Evolutionary conservation across 495 filamentous ascomycete genomes (phyloP), one percentile per base, ranked within the genome.

Genomic region (Beverwykella pulmonaria): DNA sequence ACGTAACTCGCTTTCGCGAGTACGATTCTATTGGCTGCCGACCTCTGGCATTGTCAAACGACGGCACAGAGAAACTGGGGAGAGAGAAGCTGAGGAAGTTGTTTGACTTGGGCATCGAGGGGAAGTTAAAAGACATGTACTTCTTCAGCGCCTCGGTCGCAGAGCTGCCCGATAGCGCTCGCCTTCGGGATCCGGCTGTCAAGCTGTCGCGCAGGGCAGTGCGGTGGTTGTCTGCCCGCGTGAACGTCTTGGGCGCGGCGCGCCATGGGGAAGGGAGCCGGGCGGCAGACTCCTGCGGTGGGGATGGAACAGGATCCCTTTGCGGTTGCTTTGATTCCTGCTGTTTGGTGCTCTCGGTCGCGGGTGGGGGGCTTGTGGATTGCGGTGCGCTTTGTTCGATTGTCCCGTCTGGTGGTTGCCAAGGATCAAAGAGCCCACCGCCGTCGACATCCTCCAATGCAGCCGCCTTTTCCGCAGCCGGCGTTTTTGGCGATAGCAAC

Each of bases 391-490:
- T 53, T 44, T 57, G 61, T 59, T 56, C 64, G 20, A 61, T 44
- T 62, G 65, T 53, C 26, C 44, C 64, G 27, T 68, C 69, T 2
- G 25, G 30, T 41, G 49, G 47, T 19, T 17, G 61, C 61, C 66
- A 67, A 22, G 63, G 56, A 29, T 69, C 69, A 47, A 70, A 72
- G 32, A 68, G 34, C 30, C 65, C 71, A 3, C 82, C 82, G 15
- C 79, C 82, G 48, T 83, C 86, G 0, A 75, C 54, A 34, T 73
- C 83, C 15, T 90, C 86, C 79, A 96, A 78, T 0, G 85, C 85
- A 0, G 87, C 85, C 32, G 78, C 85, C 78, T 90, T 93, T 73
- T 95, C 92, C 39, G 87, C 85, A 10, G 88, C 86, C 1, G 91
- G 87, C 0, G 89, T 93, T 48, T 80, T 81, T 15, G 89, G 84